A percentile compares a stretch with the other conserved stretches of the same genome.
Evolutionary conservation across 2,329 filamentous ascomycete genomes (phyloP).

Genomic region (Juglanconis sp.): DNA sequence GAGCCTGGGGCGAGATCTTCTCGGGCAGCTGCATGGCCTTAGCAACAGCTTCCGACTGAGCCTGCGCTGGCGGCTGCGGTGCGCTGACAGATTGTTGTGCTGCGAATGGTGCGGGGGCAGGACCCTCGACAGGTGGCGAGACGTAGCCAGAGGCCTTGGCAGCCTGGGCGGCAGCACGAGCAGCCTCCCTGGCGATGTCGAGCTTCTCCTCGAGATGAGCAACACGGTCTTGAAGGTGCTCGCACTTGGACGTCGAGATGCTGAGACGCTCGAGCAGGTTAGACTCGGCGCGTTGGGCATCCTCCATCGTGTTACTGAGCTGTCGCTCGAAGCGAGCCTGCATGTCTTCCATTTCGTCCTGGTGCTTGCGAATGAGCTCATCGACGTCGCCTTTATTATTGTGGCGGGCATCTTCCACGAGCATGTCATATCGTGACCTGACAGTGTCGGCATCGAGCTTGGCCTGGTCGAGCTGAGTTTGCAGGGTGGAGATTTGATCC

Average conservation of each 20-base stretch:
- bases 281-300: conserved; percentile 75
- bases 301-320: conserved; percentile 71
- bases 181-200: conserved; percentile 83
- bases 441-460: conserved; percentile 77
- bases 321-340: conserved; percentile 72
- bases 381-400: conserved; percentile 58
- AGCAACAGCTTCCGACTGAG: conserved; percentile 35
- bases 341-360: conserved; percentile 70
- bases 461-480: conserved; percentile 72
- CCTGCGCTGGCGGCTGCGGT: conserved; percentile 26
- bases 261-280: conserved; percentile 78
- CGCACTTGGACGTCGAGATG: conserved; percentile 78
- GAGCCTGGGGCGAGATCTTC: conserved; percentile 88
- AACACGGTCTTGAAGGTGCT: conserved; percentile 83
- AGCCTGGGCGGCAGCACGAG: conserved; percentile 75
- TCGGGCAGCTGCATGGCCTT: conserved; percentile 60
- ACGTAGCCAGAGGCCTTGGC: conserved; percentile 52
- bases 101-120: conserved; percentile 20
- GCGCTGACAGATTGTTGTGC: conserved; percentile 20
- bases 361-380: conserved; percentile 55
- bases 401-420: conserved; percentile 76
- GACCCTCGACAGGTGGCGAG: conserved; percentile 32
- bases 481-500: conserved; percentile 69
- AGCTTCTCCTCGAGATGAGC: conserved; percentile 85
- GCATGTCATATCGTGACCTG: conserved; percentile 77